Percentiles rank a stretch among this genome's conserved stretches.
phyloP scores from a whole-genome alignment of 2,329 filamentous ascomycete genomes.

The Plenodomus tracheiphilus region DNA sequence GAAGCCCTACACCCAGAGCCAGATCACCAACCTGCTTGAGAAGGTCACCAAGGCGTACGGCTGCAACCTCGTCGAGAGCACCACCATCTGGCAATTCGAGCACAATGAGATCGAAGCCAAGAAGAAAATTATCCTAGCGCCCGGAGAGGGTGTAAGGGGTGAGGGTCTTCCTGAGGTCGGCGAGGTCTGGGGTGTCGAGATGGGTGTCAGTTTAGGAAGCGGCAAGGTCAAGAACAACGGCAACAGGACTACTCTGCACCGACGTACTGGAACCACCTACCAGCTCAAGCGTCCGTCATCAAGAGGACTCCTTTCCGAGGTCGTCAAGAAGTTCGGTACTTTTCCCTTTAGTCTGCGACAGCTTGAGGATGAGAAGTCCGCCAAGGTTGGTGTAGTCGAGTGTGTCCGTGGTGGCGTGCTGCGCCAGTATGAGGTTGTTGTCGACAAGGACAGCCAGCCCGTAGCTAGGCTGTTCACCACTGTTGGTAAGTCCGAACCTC shows the following conservation, averaged over 20 bases:
- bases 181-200: constrained; percentile 97
- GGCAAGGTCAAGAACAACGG: constrained; percentile 94
- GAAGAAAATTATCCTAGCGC: constrained; percentile 96
- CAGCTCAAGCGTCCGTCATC: constrained; percentile 92
- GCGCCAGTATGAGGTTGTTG: constrained; percentile 93
- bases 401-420: constrained; percentile 92
- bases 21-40: constrained; percentile 86
- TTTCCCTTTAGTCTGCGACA: constrained; percentile 98
- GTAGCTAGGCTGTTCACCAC: constrained; percentile 90
- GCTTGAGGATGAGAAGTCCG: constrained; percentile 92
- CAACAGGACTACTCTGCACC: constrained; percentile 86
- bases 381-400: constrained; percentile 94
- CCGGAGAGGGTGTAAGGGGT: constrained; percentile 84
- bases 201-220: constrained; percentile 85
- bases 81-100: constrained; percentile 94
- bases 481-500: constrained; percentile 82
- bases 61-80: constrained; percentile 94
- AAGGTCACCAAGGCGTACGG: constrained; percentile 91
- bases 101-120: constrained; percentile 96
- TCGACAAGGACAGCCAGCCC: constrained; percentile 84
- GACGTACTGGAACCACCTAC: constrained; percentile 89
- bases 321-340: constrained; percentile 94
- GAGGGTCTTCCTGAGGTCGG: constrained; percentile 86
- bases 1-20: constrained; percentile 81
- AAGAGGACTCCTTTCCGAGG: constrained; percentile 87